A percentile compares a stretch with the other conserved stretches of the same genome.
phyloP scores from a whole-genome alignment of 768 basidiomycete genomes.

The Crassisporium funariophilum region DNA sequence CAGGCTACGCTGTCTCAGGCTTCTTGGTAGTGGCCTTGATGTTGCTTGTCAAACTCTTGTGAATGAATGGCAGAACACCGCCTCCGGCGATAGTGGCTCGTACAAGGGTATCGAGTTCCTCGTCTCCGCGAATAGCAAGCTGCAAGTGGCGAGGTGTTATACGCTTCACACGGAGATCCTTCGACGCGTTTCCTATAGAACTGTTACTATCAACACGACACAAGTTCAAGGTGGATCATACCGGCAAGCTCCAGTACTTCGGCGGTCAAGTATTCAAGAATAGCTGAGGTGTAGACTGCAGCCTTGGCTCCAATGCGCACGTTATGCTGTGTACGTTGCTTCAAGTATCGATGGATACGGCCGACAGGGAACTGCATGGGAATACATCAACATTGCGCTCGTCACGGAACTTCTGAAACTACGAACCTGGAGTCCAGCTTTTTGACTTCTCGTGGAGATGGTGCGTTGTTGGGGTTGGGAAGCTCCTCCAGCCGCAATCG shows the following conservation, averaged over 20 bases:
- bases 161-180: conserved; percentile 96
- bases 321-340: conserved; percentile 90
- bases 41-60: conserved; percentile 72
- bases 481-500: conserved; percentile 32
- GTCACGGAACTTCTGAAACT: background rate
- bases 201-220: background rate
- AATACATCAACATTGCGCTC: background rate
- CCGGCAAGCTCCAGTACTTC: conserved; percentile 96
- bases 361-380: conserved; percentile 84
- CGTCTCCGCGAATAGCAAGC: conserved; percentile 95
- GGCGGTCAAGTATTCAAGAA: conserved; percentile 94
- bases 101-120: conserved; percentile 95
- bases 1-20: conserved; percentile 31
- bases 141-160: conserved; percentile 96
- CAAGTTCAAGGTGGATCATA: conserved; percentile 36
- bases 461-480: conserved; percentile 35
- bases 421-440: conserved; percentile 83
- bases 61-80: conserved; percentile 86
- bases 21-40: conserved; percentile 50
- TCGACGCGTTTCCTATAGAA: conserved; percentile 85
- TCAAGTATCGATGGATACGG: conserved; percentile 95
- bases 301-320: conserved; percentile 97
- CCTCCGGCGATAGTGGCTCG: conserved; percentile 92
- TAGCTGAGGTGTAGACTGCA: conserved; percentile 94
- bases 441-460: conserved; percentile 74